Conservation (phyloP, 192 early-diverging fungal genomes). For the Rhizophagus clarus region DNA sequence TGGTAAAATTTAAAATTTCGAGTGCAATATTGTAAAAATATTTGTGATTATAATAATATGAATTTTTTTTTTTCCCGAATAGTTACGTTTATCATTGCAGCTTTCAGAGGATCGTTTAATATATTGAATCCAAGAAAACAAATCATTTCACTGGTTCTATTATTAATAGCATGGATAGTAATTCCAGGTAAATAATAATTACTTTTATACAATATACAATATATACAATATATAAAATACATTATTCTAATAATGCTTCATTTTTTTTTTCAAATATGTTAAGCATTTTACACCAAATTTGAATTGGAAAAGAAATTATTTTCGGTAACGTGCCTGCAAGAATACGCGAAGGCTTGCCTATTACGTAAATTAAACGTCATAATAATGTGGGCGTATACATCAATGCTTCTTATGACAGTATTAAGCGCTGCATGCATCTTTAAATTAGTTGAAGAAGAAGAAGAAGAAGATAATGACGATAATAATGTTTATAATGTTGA, state of each 20-base stretch:
- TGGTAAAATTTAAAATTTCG: background rate
- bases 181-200: background rate
- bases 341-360: background rate
- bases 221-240: too few species aligned
- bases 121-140: background rate
- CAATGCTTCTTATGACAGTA: background rate
- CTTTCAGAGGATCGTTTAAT: background rate
- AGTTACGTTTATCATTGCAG: background rate
- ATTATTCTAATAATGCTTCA: too few species aligned
- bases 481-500: too few species aligned
- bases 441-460: background rate
- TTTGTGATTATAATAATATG: too few species aligned
- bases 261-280: too few species aligned
- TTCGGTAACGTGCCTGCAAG: background rate
- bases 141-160: background rate
- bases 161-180: background rate
- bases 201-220: too few species aligned
- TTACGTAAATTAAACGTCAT: background rate
- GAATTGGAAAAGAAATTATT: background rate
- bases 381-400: background rate
- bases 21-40: background rate
- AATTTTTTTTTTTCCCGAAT: background rate
- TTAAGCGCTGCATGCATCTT: background rate
- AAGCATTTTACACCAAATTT: background rate
- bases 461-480: background rate